Percentiles rank a stretch among this genome's conserved stretches.
Conservation (phyloP, 306 rosid species). For the Mimosa bimucronata region DNA sequence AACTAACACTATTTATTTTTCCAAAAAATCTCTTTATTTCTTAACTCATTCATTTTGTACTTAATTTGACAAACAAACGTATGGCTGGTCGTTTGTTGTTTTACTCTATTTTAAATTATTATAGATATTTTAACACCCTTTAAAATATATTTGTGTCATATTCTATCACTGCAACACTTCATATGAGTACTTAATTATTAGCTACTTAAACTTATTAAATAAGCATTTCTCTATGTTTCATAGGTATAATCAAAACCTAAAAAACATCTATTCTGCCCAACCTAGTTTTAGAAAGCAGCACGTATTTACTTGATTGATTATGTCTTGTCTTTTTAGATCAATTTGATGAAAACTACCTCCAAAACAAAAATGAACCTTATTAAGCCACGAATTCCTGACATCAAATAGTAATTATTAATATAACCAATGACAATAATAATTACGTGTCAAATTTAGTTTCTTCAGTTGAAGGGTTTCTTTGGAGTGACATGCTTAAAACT, state of each 20-base stretch:
- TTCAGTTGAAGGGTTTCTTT: not conserved
- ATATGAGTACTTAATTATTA: not conserved
- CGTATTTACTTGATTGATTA: not conserved
- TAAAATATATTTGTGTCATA: too few species aligned
- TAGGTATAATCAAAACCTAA: not conserved
- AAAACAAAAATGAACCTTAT: not conserved
- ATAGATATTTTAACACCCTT: too few species aligned
- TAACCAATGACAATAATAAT: conserved; percentile 22
- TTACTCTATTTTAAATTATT: too few species aligned
- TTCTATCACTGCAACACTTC: too few species aligned
- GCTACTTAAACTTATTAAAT: not conserved
- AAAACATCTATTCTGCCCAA: not conserved
- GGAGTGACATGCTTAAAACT: conserved; percentile 1
- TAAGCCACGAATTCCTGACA: conserved; percentile 27
- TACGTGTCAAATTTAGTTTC: conserved; percentile 35
- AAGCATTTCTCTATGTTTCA: not conserved
- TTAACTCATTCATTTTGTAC: too few species aligned
- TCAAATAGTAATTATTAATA: conserved; percentile 6
- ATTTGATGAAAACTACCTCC: conserved; percentile 28
- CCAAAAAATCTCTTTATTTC: too few species aligned
- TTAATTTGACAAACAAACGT: too few species aligned
- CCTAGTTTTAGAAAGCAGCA: not conserved
- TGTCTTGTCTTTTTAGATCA: conserved; percentile 10
- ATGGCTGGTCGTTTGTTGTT: too few species aligned
- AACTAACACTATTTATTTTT: too few species aligned